Base-by-base conservation (phyloP, 306 rosid species). In the Acacia crassicarpa region DNA sequence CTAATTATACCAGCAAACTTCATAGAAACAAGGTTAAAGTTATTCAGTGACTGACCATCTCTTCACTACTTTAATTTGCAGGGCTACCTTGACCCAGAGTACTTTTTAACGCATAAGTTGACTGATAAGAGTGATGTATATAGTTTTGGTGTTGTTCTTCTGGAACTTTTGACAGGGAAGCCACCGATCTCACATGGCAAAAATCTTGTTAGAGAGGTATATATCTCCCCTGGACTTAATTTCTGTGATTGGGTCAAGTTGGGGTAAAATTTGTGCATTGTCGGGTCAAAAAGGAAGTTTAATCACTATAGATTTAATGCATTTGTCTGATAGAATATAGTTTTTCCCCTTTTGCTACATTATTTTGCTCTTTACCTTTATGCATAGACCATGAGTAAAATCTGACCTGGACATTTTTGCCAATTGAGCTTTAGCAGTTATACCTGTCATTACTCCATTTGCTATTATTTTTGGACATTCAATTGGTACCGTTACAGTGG, bases 61-160 rank as follows among this genome's bases (percentile, higher is more conserved):
- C n/a, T 67, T 78, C 19, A 38, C 38, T 87, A 59, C 53, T 79
- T 79, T 66, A 27, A 73, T 81, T 77, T 86, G 81, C 86, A 94
- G 98, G 98, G 98, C 67, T 94, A 94, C 85, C 97, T 94, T 72
- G 98, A 94, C 85, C 98, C 98, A 0, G 98, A 94, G 86, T 94
- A 94, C 87, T 94, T 94, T 90, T 80, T 94, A 73, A 94, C 98
- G 84, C 98, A 74, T 85, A 92, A 92, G 80, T 78, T 94, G 75
- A 94, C 98, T 0, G 98, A 94, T 81, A 94, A 94, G 88, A 94
- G 98, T 69, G 98, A 94, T 76, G 98, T 94, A 81, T 94, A 94
- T 80, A 94, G 98, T 85, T 92, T 94, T 9, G 98, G 99, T 65
- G 97, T 96, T 49, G 99, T 96, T 14, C 85, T 96, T 67, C 82